These are phyloP conservation scores for Nymphaea thermarum DNA, from an alignment of 164 flowering plant species.

Conservation along the genomic window DNA sequence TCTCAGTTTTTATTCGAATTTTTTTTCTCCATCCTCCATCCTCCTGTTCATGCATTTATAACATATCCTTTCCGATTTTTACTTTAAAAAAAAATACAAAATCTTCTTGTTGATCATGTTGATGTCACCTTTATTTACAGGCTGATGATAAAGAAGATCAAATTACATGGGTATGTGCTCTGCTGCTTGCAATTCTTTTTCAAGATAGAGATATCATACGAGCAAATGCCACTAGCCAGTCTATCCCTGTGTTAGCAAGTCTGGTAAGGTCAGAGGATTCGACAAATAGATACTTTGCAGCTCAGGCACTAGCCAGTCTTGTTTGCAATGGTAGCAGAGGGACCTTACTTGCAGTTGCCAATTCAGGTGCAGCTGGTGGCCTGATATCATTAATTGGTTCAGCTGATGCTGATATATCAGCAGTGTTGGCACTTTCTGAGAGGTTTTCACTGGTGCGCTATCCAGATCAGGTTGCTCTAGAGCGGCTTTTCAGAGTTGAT, in stretches of 20 bases:
- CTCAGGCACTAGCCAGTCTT: conserved; percentile 84
- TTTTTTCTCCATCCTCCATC: no score
- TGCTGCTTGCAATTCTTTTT: conserved; percentile 78
- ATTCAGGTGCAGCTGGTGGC: conserved; percentile 90
- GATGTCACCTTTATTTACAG: conserved; percentile 27
- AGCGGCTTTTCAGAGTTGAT: conserved; percentile 95
- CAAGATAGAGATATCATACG: conserved; percentile 93
- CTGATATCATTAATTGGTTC: conserved; percentile 90
- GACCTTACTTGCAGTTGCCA: conserved; percentile 88
- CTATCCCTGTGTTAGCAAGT: conserved; percentile 70
- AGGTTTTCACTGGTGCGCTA: conserved; percentile 59
- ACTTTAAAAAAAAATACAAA: no score
- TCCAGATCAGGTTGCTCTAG: conserved; percentile 93
- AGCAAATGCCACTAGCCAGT: conserved; percentile 68
- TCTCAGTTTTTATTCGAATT: no score
- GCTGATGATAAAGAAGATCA: conserved; percentile 59
- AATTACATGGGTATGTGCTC: conserved; percentile 74
- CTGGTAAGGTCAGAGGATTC: conserved; percentile 77
- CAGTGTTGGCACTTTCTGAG: conserved; percentile 70
- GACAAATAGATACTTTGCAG: conserved; percentile 91
- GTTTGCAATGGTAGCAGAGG: conserved; percentile 98
- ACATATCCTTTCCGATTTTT: no score
- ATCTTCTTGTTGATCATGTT: not conserved
- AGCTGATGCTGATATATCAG: conserved; percentile 78
- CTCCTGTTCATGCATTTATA: no score